A percentile compares a stretch with the other conserved stretches of the same genome.
These are phyloP conservation scores for Mycena indigotica DNA, from an alignment of 768 basidiomycete genomes.

Conservation along the genomic window DNA sequence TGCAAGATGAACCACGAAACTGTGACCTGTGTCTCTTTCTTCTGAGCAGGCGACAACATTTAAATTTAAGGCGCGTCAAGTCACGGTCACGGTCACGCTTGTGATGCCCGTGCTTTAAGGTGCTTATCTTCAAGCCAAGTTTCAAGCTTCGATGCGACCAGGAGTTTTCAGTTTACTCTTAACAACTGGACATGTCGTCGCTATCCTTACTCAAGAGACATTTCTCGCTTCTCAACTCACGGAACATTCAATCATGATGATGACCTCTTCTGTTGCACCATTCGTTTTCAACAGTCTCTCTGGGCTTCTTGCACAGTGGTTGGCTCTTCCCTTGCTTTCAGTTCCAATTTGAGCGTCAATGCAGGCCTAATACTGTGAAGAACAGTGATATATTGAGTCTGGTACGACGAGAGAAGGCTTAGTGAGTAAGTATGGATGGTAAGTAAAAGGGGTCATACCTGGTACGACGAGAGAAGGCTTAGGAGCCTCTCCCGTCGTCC, in stretches of 20 bases:
- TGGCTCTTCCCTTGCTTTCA: not conserved
- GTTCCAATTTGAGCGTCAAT: not conserved
- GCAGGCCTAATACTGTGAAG: not conserved
- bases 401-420: not conserved
- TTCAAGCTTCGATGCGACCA: not conserved
- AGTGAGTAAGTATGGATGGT: not conserved
- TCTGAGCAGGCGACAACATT: slow-evolving; percentile 52
- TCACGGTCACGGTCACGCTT: too few species aligned
- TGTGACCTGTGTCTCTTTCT: too few species aligned
- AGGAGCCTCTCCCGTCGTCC: too few species aligned
- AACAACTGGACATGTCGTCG: too few species aligned
- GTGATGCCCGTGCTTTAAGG: too few species aligned
- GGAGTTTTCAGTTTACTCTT: too few species aligned
- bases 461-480: not conserved
- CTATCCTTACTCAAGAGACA: too few species aligned
- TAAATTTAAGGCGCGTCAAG: too few species aligned
- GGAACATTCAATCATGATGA: too few species aligned
- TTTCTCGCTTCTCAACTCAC: too few species aligned
- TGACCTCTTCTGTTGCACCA: slow-evolving; percentile 7
- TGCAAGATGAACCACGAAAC: too few species aligned
- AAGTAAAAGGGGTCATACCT: not conserved
- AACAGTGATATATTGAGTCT: not conserved
- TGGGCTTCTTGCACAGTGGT: slow-evolving; percentile 21
- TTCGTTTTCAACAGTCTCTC: slow-evolving; percentile 24
- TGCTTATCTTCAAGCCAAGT: too few species aligned